phyloP scores from a whole-genome alignment of 2,329 filamentous ascomycete genomes.

The Ceratocystis eucalypticola region DNA sequence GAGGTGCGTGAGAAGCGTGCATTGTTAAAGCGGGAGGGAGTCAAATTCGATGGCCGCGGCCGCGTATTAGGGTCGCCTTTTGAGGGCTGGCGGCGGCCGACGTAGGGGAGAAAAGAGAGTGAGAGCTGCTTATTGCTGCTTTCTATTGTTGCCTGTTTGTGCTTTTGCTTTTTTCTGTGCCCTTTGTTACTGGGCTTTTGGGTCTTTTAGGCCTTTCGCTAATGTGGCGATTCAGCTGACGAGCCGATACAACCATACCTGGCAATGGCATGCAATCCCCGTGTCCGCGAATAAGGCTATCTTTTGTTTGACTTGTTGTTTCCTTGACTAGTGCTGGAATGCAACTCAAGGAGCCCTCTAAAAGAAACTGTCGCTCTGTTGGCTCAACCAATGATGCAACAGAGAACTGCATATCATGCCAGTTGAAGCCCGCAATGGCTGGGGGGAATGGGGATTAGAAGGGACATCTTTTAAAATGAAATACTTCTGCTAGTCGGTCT shows the following conservation, averaged over 20 bases:
- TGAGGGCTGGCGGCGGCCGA: constrained; percentile 24
- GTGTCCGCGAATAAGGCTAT: background rate
- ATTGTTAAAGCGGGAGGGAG: constrained; percentile 49
- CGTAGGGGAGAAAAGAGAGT: background rate
- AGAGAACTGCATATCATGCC: background rate
- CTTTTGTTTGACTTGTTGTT: background rate
- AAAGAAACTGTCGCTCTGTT: too few species aligned
- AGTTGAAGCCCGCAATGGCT: background rate
- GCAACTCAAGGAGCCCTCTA: background rate
- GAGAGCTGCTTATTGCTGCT: background rate
- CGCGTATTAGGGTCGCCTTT: constrained; percentile 47
- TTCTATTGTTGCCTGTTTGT: background rate
- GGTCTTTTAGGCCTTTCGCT: background rate
- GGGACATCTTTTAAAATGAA: background rate
- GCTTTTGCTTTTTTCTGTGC: background rate
- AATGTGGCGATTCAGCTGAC: background rate
- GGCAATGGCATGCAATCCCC: background rate
- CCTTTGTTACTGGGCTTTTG: background rate
- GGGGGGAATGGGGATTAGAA: background rate
- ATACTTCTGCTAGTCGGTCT: background rate
- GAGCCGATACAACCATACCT: background rate
- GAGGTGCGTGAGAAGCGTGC: constrained; percentile 51
- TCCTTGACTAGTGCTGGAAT: background rate
- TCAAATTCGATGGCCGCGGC: constrained; percentile 47
- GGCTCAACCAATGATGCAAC: background rate